These are phyloP conservation scores for Sparassis latifolia DNA, from an alignment of 1,284 basidiomycete genomes.

Conservation along the genomic window DNA sequence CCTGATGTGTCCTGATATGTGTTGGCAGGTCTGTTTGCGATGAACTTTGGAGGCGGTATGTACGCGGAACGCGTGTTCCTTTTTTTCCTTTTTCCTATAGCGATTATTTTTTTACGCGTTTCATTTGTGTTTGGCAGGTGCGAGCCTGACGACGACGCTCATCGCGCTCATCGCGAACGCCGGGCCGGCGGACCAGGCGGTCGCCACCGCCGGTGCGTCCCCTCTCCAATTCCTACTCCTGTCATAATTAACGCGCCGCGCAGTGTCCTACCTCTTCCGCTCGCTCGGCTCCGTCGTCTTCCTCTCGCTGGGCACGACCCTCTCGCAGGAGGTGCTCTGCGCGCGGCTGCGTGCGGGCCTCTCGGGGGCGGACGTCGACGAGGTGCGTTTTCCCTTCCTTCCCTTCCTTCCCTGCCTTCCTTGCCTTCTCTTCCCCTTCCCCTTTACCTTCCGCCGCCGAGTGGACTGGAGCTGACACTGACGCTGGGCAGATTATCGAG, in stretches of 20 bases:
- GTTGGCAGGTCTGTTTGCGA: constrained; percentile 32
- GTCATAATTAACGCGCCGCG: background rate
- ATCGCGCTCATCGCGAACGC: constrained; percentile 58
- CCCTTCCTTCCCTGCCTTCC: background rate
- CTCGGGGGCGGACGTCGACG: constrained; percentile 38
- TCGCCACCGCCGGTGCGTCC: constrained; percentile 49
- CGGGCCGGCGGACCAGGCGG: constrained; percentile 51
- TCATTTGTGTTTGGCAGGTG: constrained; percentile 24
- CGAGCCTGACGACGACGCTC: constrained; percentile 48
- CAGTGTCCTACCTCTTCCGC: constrained; percentile 60
- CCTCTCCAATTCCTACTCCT: background rate
- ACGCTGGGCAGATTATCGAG: constrained; percentile 36
- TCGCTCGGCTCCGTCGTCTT: constrained; percentile 54
- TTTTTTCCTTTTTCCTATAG: background rate
- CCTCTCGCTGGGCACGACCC: constrained; percentile 46
- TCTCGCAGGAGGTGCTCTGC: constrained; percentile 45
- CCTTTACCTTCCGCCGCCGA: background rate
- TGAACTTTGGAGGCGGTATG: constrained; percentile 41
- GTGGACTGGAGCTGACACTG: background rate
- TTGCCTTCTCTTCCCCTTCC: background rate
- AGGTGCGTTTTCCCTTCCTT: constrained; percentile 27
- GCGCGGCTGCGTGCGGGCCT: constrained; percentile 36
- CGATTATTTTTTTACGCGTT: background rate
- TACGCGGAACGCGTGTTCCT: background rate
- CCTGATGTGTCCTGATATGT: background rate